phyloP scores from a whole-genome alignment of 192 early-diverging fungal genomes.

The Podila horticola region DNA sequence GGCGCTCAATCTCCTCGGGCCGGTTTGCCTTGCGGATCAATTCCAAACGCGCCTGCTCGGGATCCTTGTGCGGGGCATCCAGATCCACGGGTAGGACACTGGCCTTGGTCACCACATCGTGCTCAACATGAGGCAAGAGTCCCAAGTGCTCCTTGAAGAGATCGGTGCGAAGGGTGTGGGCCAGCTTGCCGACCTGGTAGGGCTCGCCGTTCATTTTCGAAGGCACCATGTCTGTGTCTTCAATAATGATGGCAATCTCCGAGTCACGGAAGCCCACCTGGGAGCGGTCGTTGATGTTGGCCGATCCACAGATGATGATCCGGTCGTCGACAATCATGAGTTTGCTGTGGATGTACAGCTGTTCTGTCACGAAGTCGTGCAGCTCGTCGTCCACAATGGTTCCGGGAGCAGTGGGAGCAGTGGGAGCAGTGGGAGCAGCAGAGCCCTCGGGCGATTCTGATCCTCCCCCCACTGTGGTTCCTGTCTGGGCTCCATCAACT shows the following conservation, averaged over 20 bases:
- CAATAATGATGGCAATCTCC: constrained; percentile 88
- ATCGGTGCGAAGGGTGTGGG: constrained; percentile 75
- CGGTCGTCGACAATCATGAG: constrained; percentile 91
- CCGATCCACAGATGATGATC: constrained; percentile 85
- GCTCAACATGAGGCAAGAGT: constrained; percentile 59
- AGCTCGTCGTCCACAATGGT: constrained; percentile 37
- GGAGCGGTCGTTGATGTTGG: constrained; percentile 90
- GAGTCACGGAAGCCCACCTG: constrained; percentile 87
- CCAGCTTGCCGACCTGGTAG: constrained; percentile 78
- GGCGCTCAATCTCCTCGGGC: constrained; percentile 1
- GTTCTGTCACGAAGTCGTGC: constrained; percentile 74
- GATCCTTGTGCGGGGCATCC: constrained; percentile 32
- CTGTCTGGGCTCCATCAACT: neutral
- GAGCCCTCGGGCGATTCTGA: neutral
- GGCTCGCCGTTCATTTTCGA: constrained; percentile 78
- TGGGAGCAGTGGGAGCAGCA: too few relatives aligned
- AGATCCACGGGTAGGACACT: constrained; percentile 42
- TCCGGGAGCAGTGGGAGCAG: neutral
- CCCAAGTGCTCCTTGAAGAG: constrained; percentile 90
- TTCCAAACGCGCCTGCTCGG: constrained; percentile 21
- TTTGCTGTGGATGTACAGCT: constrained; percentile 89
- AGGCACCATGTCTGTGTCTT: constrained; percentile 75
- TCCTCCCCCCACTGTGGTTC: neutral
- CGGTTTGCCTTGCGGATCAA: constrained; percentile 21
- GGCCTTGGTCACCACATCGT: constrained; percentile 36